These are phyloP conservation scores for Huiozyma naganishii DNA, from an alignment of 805 yeast genomes.

Conservation along the genomic window DNA sequence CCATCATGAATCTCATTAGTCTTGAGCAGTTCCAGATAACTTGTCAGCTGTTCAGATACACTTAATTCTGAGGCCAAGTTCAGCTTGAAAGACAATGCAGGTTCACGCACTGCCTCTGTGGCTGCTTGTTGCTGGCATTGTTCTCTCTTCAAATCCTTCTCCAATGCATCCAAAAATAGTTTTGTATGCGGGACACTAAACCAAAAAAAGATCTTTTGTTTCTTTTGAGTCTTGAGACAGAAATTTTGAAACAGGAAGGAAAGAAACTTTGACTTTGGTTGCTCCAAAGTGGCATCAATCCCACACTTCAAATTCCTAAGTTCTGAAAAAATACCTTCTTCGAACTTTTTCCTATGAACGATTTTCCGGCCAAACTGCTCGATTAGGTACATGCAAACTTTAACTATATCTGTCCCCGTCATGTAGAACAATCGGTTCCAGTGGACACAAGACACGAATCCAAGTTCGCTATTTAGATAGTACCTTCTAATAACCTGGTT, in stretches of 20 bases:
- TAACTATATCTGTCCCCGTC: constrained; percentile 93
- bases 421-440: constrained; percentile 87
- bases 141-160: constrained; percentile 82
- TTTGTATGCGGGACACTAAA: constrained; percentile 90
- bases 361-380: constrained; percentile 83
- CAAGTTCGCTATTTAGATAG: constrained; percentile 78
- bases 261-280: constrained; percentile 75
- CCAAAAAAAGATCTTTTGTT: constrained; percentile 96
- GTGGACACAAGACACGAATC: constrained; percentile 81
- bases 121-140: constrained; percentile 49
- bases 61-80: constrained; percentile 35
- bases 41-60: constrained; percentile 42
- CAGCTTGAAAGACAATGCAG: constrained; percentile 66
- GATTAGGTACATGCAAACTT: constrained; percentile 81
- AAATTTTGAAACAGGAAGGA: constrained; percentile 76
- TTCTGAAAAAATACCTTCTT: constrained; percentile 92
- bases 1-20: too few species aligned
- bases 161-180: constrained; percentile 85
- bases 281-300: constrained; percentile 76
- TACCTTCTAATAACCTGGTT: constrained; percentile 81
- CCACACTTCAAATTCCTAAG: constrained; percentile 78
- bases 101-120: constrained; percentile 62
- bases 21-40: background rate
- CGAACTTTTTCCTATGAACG: constrained; percentile 83
- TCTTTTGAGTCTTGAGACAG: constrained; percentile 88